Percentiles rank a stretch among this genome's conserved stretches.
Evolutionary conservation across 2,329 filamentous ascomycete species (phyloP).

Genomic region (Aureobasidium melanogenum): DNA sequence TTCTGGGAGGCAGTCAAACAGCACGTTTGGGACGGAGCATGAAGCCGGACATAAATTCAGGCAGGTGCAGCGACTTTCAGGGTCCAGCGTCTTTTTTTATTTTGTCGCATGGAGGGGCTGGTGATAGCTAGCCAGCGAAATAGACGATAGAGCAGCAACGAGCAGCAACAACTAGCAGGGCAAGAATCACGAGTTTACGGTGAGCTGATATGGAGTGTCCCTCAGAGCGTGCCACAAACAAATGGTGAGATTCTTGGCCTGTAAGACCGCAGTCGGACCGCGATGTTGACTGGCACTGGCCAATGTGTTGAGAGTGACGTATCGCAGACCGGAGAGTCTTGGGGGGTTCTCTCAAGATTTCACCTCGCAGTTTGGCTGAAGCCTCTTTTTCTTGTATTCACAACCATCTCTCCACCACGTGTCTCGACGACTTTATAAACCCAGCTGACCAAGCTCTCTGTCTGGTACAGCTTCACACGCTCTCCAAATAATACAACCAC

Average conservation of each 20-base stretch:
- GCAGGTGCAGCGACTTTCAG: neutral
- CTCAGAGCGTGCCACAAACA: neutral
- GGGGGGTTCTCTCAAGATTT: slow-evolving; percentile 3
- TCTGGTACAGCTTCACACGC: slow-evolving; percentile 7
- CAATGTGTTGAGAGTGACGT: slow-evolving; percentile 10
- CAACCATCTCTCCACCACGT: slow-evolving; percentile 6
- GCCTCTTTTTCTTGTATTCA: slow-evolving; percentile 5
- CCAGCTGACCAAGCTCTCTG: neutral
- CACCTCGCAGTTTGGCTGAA: neutral
- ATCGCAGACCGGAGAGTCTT: neutral
- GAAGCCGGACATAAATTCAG: neutral
- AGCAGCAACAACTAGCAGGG: too few relatives aligned
- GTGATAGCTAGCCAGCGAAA: neutral
- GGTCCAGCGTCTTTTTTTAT: neutral
- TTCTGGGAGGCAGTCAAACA: slow-evolving; percentile 6
- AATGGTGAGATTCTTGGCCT: neutral
- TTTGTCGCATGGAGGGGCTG: neutral
- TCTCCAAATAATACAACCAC: neutral
- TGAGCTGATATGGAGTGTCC: neutral
- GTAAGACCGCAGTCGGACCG: slow-evolving; percentile 8
- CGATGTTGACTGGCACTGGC: slow-evolving; percentile 7
- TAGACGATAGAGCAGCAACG: neutral
- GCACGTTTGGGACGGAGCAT: neutral
- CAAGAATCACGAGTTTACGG: neutral
- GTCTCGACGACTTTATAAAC: neutral